These are phyloP conservation scores for Penicillium sp. DNA, from an alignment of 2,329 filamentous ascomycete genomes.

Conservation along the genomic window DNA sequence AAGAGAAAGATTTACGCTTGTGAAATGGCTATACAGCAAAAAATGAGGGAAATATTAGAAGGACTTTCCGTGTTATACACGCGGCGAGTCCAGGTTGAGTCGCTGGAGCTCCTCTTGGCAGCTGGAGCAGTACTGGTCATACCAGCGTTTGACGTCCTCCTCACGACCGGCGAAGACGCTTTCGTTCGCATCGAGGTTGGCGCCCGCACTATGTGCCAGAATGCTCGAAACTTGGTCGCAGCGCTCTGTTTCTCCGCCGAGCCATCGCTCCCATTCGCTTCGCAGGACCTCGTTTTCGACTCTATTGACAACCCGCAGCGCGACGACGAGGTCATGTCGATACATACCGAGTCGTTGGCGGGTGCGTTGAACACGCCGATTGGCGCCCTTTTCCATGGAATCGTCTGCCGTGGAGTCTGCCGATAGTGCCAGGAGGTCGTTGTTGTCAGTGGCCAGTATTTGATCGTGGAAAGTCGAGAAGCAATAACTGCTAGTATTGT, in stretches of 20 bases:
- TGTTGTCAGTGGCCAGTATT: conserved; percentile 30
- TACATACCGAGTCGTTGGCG: conserved; percentile 78
- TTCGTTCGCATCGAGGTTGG: conserved; percentile 22
- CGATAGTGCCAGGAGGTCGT: conserved; percentile 26
- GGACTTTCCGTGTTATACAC: background rate
- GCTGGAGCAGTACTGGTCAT: conserved; percentile 60
- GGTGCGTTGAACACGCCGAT: conserved; percentile 67
- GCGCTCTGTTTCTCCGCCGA: conserved; percentile 70
- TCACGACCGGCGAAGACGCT: conserved; percentile 31
- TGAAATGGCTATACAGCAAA: conserved; percentile 15
- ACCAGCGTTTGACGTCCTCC: conserved; percentile 52
- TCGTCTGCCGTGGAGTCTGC: conserved; percentile 23
- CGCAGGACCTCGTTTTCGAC: conserved; percentile 82
- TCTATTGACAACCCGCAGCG: conserved; percentile 82
- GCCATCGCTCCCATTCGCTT: conserved; percentile 92
- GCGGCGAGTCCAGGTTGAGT: conserved; percentile 20
- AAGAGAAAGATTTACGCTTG: background rate
- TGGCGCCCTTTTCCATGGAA: conserved; percentile 29
- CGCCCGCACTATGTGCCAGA: conserved; percentile 27
- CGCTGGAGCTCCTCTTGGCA: conserved; percentile 47
- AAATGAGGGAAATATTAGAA: background rate
- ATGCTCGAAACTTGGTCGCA: conserved; percentile 63
- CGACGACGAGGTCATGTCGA: conserved; percentile 84
- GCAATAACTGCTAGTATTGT: conserved; percentile 32
- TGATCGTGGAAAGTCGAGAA: conserved; percentile 44